Evolutionary conservation across 345 rosid species (phyloP).

Genomic region (Sapria himalayana): DNA sequence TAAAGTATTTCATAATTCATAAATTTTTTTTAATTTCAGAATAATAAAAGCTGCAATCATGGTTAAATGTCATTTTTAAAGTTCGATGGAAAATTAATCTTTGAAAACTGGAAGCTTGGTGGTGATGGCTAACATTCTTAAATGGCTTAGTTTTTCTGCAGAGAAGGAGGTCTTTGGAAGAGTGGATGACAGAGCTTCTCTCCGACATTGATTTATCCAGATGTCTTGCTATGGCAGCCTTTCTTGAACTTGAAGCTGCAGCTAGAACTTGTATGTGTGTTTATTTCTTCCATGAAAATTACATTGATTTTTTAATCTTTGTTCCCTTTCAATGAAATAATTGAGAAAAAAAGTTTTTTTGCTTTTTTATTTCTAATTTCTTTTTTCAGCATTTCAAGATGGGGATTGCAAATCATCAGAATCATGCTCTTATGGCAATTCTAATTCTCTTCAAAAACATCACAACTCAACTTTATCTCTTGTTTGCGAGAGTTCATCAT

Average conservation of each 20-base stretch:
- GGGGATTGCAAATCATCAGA: conserved; percentile 30
- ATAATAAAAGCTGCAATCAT: too few species aligned
- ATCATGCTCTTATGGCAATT: conserved; percentile 22
- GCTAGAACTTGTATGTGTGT: conserved; percentile 79
- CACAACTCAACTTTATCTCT: conserved; percentile 30
- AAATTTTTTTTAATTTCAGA: too few species aligned
- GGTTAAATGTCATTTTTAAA: too few species aligned
- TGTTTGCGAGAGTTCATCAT: conserved; percentile 41
- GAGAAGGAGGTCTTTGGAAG: conserved; percentile 91
- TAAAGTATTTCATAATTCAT: too few species aligned
- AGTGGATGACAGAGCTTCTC: conserved; percentile 84
- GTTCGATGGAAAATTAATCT: too few species aligned
- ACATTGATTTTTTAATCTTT: conserved; percentile 7
- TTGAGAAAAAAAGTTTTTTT: neutral
- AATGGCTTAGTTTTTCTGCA: conserved; percentile 37
- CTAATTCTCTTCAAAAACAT: conserved; percentile 23
- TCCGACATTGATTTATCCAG: conserved; percentile 91
- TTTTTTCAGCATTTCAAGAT: conserved; percentile 79
- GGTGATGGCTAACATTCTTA: conserved; percentile 16
- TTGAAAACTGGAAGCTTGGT: too few species aligned
- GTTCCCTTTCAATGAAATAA: neutral
- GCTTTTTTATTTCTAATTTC: conserved; percentile 1
- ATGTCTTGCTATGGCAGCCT: conserved; percentile 70
- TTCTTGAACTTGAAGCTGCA: conserved; percentile 97
- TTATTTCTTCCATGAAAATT: conserved; percentile 10